phyloP scores from a whole-genome alignment of 2,329 filamentous ascomycete species.

The Nigrospora sphaerica region DNA sequence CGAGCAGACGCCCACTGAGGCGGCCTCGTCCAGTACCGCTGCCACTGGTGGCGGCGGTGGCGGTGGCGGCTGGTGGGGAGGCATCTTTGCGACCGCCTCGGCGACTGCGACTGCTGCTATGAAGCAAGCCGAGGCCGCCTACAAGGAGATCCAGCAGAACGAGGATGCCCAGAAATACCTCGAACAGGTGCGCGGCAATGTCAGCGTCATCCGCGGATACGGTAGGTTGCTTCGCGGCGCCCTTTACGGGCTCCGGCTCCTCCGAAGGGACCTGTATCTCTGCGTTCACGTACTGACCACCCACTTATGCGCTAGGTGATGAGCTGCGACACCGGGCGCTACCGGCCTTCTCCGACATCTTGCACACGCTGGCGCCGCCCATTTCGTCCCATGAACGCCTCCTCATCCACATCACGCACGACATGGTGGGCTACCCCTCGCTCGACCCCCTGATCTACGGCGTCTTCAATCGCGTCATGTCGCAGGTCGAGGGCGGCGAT shows the following conservation, averaged over 20 bases:
- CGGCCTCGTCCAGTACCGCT: constrained; percentile 4
- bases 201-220: constrained; percentile 67
- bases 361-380: constrained; percentile 90
- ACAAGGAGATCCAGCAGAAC: constrained; percentile 92
- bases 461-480: constrained; percentile 93
- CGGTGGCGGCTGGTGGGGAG: constrained; percentile 84
- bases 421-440: constrained; percentile 88
- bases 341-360: constrained; percentile 88
- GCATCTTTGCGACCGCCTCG: constrained; percentile 69
- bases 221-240: constrained; percentile 42
- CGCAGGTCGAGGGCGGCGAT: constrained; percentile 97
- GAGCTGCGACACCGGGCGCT: constrained; percentile 81
- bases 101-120: constrained; percentile 61
- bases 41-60: constrained; percentile 18
- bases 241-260: neutral
- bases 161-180: constrained; percentile 96
- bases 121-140: constrained; percentile 87
- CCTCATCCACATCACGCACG: constrained; percentile 95
- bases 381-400: constrained; percentile 96
- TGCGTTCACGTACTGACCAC: constrained; percentile 5
- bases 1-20: constrained; percentile 28
- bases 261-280: neutral
- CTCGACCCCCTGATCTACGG: constrained; percentile 87
- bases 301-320: constrained; percentile 55
- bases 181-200: constrained; percentile 86